A percentile compares a stretch with the other conserved stretches of the same genome.
Evolutionary conservation across 164 flowering plant genomes (phyloP).

Genomic region (Stephania japonica): DNA sequence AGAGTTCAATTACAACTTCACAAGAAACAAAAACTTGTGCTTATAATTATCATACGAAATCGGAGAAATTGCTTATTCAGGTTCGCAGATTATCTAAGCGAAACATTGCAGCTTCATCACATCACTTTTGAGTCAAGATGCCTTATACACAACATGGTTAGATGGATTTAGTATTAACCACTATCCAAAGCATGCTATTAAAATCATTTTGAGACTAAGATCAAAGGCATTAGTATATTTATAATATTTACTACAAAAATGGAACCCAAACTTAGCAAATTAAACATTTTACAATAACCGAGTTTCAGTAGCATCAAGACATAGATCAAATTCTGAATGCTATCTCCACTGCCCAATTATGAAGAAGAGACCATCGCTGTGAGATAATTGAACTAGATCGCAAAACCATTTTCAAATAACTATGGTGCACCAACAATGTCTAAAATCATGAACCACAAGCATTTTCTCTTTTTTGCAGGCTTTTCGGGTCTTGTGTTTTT

Average conservation of each 20-base stretch:
- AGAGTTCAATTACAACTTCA: neutral
- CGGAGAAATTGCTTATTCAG: neutral
- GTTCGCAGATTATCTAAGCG: neutral
- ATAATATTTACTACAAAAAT: neutral
- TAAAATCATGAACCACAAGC: too few species aligned
- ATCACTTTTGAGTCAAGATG: neutral
- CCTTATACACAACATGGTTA: neutral
- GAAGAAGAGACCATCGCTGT: neutral
- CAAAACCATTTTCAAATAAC: neutral
- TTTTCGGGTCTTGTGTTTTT: neutral
- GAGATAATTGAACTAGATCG: neutral
- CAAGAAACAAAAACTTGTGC: neutral
- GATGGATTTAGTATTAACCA: too few species aligned
- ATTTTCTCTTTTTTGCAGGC: neutral
- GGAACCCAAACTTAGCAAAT: neutral
- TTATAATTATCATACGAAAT: neutral
- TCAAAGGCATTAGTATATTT: too few species aligned
- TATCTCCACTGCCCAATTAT: neutral
- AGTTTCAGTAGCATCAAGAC: neutral
- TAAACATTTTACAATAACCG: neutral
- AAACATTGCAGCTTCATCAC: neutral
- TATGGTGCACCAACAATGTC: neutral
- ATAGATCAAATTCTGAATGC: neutral
- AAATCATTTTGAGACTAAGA: neutral
- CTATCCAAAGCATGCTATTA: too few species aligned